Conservation (phyloP, 2,329 filamentous ascomycete genomes). For the Nothopassalora personata region DNA sequence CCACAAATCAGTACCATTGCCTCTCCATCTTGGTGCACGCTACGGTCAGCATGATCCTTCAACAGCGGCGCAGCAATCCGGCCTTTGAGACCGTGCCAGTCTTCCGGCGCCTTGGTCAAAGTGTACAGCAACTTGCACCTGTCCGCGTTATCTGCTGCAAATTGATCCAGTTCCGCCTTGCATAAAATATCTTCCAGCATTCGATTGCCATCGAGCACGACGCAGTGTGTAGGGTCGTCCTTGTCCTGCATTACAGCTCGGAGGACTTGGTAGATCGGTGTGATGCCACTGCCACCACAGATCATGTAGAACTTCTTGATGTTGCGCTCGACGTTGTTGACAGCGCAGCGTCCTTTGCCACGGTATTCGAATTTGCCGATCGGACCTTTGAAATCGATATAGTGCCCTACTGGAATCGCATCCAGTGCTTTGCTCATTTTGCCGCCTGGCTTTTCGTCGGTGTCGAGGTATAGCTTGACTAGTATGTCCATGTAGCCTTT, state of each 20-base stretch:
- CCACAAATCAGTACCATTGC: constrained; percentile 72
- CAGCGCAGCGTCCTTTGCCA: constrained; percentile 57
- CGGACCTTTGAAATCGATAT: constrained; percentile 81
- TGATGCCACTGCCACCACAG: constrained; percentile 82
- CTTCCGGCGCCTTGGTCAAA: constrained; percentile 57
- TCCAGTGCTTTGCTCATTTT: constrained; percentile 80
- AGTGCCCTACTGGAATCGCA: constrained; percentile 62
- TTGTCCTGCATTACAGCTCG: constrained; percentile 64
- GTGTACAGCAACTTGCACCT: constrained; percentile 64
- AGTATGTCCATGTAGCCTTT: constrained; percentile 67
- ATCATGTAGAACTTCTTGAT: constrained; percentile 77
- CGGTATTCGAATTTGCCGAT: constrained; percentile 80
- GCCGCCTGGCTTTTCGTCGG: constrained; percentile 54
- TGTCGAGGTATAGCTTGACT: constrained; percentile 74
- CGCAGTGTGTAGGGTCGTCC: constrained; percentile 60
- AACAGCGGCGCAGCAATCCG: constrained; percentile 61
- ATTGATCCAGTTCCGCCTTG: constrained; percentile 62
- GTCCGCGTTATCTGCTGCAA: constrained; percentile 50
- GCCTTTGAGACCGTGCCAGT: constrained; percentile 65
- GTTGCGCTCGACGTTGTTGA: constrained; percentile 51
- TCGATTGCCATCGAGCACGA: constrained; percentile 74
- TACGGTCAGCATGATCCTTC: constrained; percentile 48
- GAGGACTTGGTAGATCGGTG: constrained; percentile 82
- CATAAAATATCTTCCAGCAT: constrained; percentile 77
- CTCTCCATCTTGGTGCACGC: constrained; percentile 34